Percentiles rank a stretch among this genome's conserved stretches.
These are phyloP conservation scores for Hypoxylon sp. DNA, from an alignment of 2,329 filamentous ascomycete genomes.

Conservation along the genomic window DNA sequence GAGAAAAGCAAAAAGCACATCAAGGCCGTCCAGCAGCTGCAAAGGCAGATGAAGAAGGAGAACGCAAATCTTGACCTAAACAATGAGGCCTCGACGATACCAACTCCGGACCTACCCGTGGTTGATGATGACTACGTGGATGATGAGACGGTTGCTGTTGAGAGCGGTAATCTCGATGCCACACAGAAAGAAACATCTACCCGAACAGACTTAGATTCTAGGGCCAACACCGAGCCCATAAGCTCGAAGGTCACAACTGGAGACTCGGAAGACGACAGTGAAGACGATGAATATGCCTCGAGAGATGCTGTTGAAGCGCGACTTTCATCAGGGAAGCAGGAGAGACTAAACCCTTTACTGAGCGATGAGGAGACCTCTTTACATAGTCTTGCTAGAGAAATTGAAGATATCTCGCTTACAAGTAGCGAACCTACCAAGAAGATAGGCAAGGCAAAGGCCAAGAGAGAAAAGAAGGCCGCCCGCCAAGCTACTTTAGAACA, in stretches of 20 bases:
- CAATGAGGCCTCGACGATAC: slow-evolving; percentile 27
- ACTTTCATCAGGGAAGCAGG: slow-evolving; percentile 49
- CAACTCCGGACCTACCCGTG: slow-evolving; percentile 17
- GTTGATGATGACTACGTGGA: slow-evolving; percentile 23
- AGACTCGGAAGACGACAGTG: slow-evolving; percentile 43
- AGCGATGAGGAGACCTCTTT: slow-evolving; percentile 23
- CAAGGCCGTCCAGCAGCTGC: slow-evolving; percentile 86
- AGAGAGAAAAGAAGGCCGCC: slow-evolving; percentile 65
- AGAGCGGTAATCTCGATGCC: slow-evolving; percentile 7
- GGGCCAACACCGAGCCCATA: slow-evolving; percentile 23
- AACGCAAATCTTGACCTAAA: slow-evolving; percentile 72
- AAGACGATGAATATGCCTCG: slow-evolving; percentile 64
- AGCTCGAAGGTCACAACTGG: slow-evolving; percentile 22
- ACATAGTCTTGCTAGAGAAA: slow-evolving; percentile 34
- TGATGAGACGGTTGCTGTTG: slow-evolving; percentile 7
- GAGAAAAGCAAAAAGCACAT: slow-evolving; percentile 97
- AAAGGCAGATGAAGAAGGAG: slow-evolving; percentile 86
- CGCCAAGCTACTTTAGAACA: slow-evolving; percentile 57
- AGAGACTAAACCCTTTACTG: slow-evolving; percentile 30
- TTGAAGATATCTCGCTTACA: slow-evolving; percentile 52
- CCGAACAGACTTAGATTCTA: slow-evolving; percentile 22
- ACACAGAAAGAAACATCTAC: slow-evolving; percentile 20
- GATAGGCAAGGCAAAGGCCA: slow-evolving; percentile 66
- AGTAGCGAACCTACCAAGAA: slow-evolving; percentile 56
- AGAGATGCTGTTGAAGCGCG: slow-evolving; percentile 61